These are phyloP conservation scores for Pichia sp. DNA, from an alignment of 1,139 yeast genomes.

Conservation along the genomic window DNA sequence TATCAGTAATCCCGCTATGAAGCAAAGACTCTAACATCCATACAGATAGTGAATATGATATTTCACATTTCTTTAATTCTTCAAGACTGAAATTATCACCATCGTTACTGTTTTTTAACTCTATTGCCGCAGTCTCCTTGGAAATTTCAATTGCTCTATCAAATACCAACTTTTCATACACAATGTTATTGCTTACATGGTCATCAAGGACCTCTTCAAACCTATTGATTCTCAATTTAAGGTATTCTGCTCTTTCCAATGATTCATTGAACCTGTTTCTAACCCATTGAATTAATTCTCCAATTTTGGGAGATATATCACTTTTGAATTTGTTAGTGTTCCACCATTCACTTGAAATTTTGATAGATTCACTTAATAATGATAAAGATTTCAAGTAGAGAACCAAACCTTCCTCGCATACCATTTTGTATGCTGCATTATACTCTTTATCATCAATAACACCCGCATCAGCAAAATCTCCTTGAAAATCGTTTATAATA, in stretches of 20 bases:
- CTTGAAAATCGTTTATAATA: neutral
- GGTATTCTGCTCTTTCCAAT: conserved; percentile 78
- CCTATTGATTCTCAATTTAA: conserved; percentile 48
- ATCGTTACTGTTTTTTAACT: conserved; percentile 35
- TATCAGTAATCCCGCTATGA: conserved; percentile 40
- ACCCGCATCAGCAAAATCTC: neutral
- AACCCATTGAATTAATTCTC: conserved; percentile 87
- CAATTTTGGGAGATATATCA: conserved; percentile 40
- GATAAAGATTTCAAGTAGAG: conserved; percentile 79
- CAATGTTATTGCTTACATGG: conserved; percentile 13
- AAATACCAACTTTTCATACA: conserved; percentile 80
- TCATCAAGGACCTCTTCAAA: conserved; percentile 30
- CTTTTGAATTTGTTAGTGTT: conserved; percentile 34
- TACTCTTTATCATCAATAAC: conserved; percentile 15
- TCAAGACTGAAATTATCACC: conserved; percentile 32
- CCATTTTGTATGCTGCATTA: conserved; percentile 17
- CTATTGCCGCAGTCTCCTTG: conserved; percentile 83
- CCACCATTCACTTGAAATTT: conserved; percentile 87
- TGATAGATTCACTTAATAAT: conserved; percentile 78
- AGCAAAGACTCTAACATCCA: conserved; percentile 92
- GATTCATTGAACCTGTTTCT: conserved; percentile 84
- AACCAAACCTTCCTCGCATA: conserved; percentile 79
- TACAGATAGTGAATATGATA: conserved; percentile 82
- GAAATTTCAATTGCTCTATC: conserved; percentile 93
- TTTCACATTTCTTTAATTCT: conserved; percentile 72